These are phyloP conservation scores for Plasmodium reichenowi DNA, from an alignment of 169 alveolate genomes.

Conservation along the genomic window DNA sequence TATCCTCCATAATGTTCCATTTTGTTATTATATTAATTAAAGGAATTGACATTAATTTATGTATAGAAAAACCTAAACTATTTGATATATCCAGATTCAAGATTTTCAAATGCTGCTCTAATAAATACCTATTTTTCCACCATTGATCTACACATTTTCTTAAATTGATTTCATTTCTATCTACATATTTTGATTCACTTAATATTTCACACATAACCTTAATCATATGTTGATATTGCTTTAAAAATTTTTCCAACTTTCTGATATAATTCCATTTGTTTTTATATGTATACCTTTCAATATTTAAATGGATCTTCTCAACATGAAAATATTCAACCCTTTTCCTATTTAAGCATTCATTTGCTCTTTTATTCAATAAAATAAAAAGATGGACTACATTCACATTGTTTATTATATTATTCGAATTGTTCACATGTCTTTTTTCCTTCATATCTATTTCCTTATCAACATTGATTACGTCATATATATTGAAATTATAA, in stretches of 20 bases:
- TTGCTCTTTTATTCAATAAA: slow-evolving; percentile 4
- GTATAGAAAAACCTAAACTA: slow-evolving; percentile 61
- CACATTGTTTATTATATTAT: background rate
- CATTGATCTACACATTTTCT: slow-evolving; percentile 61
- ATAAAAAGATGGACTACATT: slow-evolving; percentile 8
- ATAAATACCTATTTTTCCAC: slow-evolving; percentile 75
- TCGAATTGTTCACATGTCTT: background rate
- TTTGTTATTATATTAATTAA: slow-evolving; percentile 35
- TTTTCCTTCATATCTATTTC: background rate
- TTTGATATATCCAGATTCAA: slow-evolving; percentile 65
- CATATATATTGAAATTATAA: background rate
- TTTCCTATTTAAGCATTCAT: slow-evolving; percentile 28
- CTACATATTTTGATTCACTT: slow-evolving; percentile 57
- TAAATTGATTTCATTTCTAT: slow-evolving; percentile 33
- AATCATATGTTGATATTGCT: slow-evolving; percentile 76
- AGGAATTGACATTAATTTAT: slow-evolving; percentile 69
- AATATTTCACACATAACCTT: slow-evolving; percentile 74
- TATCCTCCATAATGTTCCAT: too few relatives aligned
- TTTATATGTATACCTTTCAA: slow-evolving; percentile 43
- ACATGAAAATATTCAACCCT: slow-evolving; percentile 70
- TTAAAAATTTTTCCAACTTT: slow-evolving; percentile 62
- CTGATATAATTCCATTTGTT: slow-evolving; percentile 76
- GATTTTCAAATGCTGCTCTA: slow-evolving; percentile 74
- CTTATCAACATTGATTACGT: background rate
- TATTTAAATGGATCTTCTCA: slow-evolving; percentile 64